Conservation (phyloP, 176 grass and related monocot genomes). For the Hordeum vulgare region MorexV3_pseudomolecules_assembly NC_058520.1:563407642-563408141, state of each 20-base stretch:
- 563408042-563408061: not conserved
- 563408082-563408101: not conserved
- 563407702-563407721: not conserved
- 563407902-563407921: too few relatives aligned
- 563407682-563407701: not conserved
- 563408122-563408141: not conserved
- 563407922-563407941: not conserved
- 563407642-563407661: not conserved
- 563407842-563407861: not conserved
- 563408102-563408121: not conserved
- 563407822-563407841: not conserved
- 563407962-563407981: not conserved
- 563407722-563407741: not conserved
- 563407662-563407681: not conserved
- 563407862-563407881: not conserved
- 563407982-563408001: not conserved
- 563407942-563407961: not conserved
- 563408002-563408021: not conserved
- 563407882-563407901: not conserved
- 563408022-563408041: not conserved
- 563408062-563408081: not conserved
- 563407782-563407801: not conserved
- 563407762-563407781: not conserved
- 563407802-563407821: not conserved
- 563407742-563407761: not conserved